Evolutionary conservation across 208 protist species (phyloP).

Genomic region (Histomonas meleagridis): DNA sequence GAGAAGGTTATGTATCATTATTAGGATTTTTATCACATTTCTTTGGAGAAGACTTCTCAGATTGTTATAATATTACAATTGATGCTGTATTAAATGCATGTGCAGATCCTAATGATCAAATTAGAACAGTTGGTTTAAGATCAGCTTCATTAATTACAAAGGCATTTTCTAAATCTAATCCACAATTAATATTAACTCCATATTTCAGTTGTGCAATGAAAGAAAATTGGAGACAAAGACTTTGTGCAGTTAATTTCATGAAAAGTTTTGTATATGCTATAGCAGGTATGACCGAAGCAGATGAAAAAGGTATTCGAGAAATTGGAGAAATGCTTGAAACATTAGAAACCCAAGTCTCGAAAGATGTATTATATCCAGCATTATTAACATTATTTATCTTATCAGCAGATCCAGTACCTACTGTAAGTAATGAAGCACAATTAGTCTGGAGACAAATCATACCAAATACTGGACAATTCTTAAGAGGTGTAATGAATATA

Average conservation of each 20-base stretch:
- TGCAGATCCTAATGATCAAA: conserved; percentile 11
- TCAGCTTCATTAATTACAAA: conserved; percentile 1
- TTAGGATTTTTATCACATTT: conserved; percentile 18
- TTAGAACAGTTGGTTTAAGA: conserved; percentile 22
- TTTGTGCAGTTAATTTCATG: conserved; percentile 33
- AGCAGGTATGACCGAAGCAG: conserved; percentile 5
- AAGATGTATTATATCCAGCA: conserved; percentile 1
- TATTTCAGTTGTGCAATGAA: conserved; percentile 19
- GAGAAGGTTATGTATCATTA: not conserved
- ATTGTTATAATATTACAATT: not conserved
- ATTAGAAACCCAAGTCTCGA: not conserved
- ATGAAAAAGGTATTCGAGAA: conserved; percentile 31
- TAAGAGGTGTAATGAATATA: not conserved
- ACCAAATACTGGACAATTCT: conserved; percentile 8
- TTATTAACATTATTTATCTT: not conserved
- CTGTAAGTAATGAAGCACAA: not conserved
- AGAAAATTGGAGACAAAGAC: conserved; percentile 10
- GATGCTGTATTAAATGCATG: conserved; percentile 19
- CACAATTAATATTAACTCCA: not conserved
- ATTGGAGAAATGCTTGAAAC: not conserved
- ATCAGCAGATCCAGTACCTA: not conserved
- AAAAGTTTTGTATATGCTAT: not conserved
- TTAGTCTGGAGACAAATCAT: not conserved
- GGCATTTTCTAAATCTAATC: not conserved
- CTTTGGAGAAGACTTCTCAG: conserved; percentile 23